phyloP scores from a whole-genome alignment of 1,139 yeast species.

The Magnusiomyces magnusii region DNA sequence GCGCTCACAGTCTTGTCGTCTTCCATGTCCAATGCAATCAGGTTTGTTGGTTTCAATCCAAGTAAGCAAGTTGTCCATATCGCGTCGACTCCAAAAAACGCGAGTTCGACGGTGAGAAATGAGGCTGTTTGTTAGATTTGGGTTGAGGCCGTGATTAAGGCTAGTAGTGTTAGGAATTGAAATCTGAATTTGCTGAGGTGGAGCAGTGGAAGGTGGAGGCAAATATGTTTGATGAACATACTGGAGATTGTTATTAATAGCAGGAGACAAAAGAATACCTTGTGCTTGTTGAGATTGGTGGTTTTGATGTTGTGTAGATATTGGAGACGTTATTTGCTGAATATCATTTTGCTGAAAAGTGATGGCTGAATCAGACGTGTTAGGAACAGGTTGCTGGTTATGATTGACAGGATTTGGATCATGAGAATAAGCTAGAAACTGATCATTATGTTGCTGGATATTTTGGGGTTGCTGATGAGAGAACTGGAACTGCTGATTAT shows the following conservation, averaged over 20 bases:
- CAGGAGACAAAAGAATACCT: background rate
- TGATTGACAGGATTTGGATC: background rate
- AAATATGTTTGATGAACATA: background rate
- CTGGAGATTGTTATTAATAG: background rate
- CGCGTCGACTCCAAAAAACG: conserved; percentile 17
- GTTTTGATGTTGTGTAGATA: background rate
- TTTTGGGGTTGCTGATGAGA: background rate
- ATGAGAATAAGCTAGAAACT: conserved; percentile 1
- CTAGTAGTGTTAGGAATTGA: background rate
- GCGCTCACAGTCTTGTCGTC: conserved; percentile 16
- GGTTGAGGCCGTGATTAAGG: too few species aligned
- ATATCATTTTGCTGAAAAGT: background rate
- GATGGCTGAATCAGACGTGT: background rate
- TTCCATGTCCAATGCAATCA: conserved; percentile 16
- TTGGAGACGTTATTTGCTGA: background rate
- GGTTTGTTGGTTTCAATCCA: conserved; percentile 17
- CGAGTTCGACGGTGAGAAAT: conserved; percentile 11
- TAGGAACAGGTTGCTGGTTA: background rate
- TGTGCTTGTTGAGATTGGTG: background rate
- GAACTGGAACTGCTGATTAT: background rate
- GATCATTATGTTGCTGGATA: background rate
- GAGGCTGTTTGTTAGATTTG: background rate
- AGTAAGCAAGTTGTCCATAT: conserved; percentile 15
- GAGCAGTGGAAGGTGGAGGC: background rate
- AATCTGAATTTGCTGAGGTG: background rate